Percentiles rank a stretch among this genome's conserved stretches.
phyloP scores from a whole-genome alignment of 768 basidiomycete genomes.

The Tephrocybe sp. region DNA sequence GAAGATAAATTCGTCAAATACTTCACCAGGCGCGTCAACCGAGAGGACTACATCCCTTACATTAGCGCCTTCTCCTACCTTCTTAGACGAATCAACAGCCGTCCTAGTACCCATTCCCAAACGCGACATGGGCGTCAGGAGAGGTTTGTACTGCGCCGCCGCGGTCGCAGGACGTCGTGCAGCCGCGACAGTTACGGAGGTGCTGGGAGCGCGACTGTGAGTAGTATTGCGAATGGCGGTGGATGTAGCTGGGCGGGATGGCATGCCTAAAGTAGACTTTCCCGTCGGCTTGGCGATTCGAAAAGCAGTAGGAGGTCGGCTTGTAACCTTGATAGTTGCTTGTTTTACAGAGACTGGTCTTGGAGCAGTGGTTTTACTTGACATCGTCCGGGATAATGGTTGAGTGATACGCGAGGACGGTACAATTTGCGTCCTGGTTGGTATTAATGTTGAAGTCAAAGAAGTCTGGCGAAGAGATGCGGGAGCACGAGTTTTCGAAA shows the following conservation, averaged over 20 bases:
- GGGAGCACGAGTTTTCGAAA: not conserved
- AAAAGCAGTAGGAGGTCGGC: not conserved
- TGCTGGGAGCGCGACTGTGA: constrained; percentile 5
- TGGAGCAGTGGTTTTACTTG: too few species aligned
- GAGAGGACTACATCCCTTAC: constrained; percentile 8
- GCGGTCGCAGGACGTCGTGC: constrained; percentile 11
- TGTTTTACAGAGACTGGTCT: not conserved
- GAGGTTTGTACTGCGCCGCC: constrained; percentile 8
- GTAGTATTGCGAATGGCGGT: not conserved
- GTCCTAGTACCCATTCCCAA: not conserved
- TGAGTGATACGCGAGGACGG: not conserved
- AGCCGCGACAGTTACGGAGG: not conserved
- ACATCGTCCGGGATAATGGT: not conserved
- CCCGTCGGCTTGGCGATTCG: not conserved
- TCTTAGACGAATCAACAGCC: not conserved
- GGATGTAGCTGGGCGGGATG: constrained; percentile 9
- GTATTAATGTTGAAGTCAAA: too few species aligned
- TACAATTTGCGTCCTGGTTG: not conserved
- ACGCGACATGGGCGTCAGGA: not conserved
- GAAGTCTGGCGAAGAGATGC: not conserved
- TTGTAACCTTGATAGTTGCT: not conserved
- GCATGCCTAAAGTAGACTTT: not conserved
- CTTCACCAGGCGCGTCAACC: constrained; percentile 1
- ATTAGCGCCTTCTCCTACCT: not conserved
- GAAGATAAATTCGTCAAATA: constrained; percentile 24